These are phyloP conservation scores for Cutaneotrichosporon cavernicola DNA, from an alignment of 1,284 basidiomycete species.

Conservation along the genomic window DNA sequence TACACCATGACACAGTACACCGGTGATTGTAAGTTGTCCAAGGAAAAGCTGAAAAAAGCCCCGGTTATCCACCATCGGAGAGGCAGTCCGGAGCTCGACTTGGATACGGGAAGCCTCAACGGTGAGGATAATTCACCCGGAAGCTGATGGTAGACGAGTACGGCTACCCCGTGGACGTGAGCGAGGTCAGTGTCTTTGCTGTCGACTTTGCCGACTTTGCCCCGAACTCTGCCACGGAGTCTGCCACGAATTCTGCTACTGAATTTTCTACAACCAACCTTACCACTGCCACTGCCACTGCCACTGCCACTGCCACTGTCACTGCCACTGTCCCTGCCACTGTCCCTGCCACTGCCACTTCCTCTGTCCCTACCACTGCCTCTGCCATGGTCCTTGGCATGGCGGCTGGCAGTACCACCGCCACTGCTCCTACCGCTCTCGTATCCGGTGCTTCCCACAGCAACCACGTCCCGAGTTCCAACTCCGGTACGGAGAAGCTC, in stretches of 20 bases:
- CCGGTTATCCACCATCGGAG: background rate
- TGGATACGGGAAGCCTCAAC: background rate
- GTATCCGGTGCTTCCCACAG: no score
- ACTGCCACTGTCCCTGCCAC: background rate
- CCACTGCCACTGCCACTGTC: background rate
- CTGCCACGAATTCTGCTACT: background rate
- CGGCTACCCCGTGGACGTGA: no score
- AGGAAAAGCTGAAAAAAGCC: background rate
- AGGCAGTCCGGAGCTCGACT: background rate
- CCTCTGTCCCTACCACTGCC: background rate
- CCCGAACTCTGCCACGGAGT: background rate
- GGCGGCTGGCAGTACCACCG: no score
- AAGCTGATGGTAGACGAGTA: no score
- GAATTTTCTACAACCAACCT: background rate
- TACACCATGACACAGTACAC: background rate
- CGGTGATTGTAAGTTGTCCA: background rate
- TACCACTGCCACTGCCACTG: background rate
- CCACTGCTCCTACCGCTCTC: no score
- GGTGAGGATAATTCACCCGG: no score
- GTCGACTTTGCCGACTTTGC: background rate
- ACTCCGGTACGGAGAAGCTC: no score
- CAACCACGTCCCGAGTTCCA: no score
- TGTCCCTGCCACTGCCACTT: background rate
- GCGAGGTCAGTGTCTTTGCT: no score
- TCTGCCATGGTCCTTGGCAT: background rate